These are phyloP conservation scores for Suillus discolor DNA, from an alignment of 768 basidiomycete species.

Conservation along the genomic window DNA sequence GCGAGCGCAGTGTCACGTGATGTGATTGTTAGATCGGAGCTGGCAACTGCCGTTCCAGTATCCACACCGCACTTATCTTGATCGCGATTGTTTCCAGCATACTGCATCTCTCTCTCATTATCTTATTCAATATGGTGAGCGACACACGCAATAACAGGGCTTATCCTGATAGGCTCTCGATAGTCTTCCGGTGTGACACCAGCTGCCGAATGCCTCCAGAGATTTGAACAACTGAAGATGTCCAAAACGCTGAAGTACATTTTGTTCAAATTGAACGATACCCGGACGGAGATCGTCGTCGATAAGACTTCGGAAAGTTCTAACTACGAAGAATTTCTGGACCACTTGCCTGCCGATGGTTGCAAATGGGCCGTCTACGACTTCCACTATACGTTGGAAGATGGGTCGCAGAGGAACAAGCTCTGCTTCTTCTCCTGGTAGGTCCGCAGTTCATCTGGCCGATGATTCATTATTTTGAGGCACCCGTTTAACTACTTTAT, in stretches of 20 bases:
- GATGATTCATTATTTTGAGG: not conserved
- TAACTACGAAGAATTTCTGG: constrained; percentile 74
- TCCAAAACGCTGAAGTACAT: constrained; percentile 75
- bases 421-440: constrained; percentile 85
- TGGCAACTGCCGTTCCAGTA: constrained; percentile 8
- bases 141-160: not conserved
- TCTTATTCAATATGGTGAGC: constrained; percentile 28
- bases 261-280: constrained; percentile 67
- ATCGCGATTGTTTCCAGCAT: constrained; percentile 2
- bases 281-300: constrained; percentile 74
- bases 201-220: constrained; percentile 49
- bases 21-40: constrained; percentile 8
- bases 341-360: constrained; percentile 69
- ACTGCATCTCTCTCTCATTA: constrained; percentile 2
- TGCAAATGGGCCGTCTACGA: constrained; percentile 95
- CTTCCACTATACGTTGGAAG: constrained; percentile 77
- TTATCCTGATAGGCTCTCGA: not conserved
- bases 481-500: not conserved
- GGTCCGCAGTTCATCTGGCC: constrained; percentile 33
- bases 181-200: constrained; percentile 47
- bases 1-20: not conserved
- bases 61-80: constrained; percentile 4
- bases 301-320: constrained; percentile 55
- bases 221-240: constrained; percentile 26
- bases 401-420: constrained; percentile 79